Evolutionary conservation across 441 rosid genomes (phyloP).

Genomic region (Gossypium schwendimanii): DNA sequence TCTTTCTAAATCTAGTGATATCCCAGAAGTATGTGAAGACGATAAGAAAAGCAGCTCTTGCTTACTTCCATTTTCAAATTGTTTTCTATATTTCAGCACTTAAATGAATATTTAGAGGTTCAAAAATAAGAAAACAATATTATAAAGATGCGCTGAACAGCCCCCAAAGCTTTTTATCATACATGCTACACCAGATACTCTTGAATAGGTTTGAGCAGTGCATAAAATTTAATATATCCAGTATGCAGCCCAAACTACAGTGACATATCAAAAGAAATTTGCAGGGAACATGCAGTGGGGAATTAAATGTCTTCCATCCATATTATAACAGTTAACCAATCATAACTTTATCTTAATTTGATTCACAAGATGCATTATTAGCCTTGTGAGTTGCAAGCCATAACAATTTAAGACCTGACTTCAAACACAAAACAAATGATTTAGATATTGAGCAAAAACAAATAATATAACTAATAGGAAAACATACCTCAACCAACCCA

Average conservation of each 20-base stretch:
- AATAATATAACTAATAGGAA: not conserved
- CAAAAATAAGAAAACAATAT: not conserved
- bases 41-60: not conserved
- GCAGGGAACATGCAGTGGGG: not conserved
- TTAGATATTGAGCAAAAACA: not conserved
- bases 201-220: not conserved
- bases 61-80: not conserved
- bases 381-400: not conserved
- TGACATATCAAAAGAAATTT: not conserved
- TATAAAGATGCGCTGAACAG: not conserved
- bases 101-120: conserved; percentile 1
- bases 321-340: not conserved
- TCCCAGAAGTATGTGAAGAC: not conserved
- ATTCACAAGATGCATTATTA: not conserved
- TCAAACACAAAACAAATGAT: not conserved
- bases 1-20: not conserved
- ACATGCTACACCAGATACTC: not conserved
- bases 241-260: not conserved
- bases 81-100: not conserved
- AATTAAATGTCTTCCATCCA: not conserved
- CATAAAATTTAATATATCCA: not conserved
- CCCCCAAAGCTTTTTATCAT: not conserved
- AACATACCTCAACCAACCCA: conserved; percentile 48
- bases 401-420: not conserved
- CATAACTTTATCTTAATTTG: not conserved